These are phyloP conservation scores for Xylaria sp. DNA, from an alignment of 2,329 filamentous ascomycete species.

Conservation along the genomic window DNA sequence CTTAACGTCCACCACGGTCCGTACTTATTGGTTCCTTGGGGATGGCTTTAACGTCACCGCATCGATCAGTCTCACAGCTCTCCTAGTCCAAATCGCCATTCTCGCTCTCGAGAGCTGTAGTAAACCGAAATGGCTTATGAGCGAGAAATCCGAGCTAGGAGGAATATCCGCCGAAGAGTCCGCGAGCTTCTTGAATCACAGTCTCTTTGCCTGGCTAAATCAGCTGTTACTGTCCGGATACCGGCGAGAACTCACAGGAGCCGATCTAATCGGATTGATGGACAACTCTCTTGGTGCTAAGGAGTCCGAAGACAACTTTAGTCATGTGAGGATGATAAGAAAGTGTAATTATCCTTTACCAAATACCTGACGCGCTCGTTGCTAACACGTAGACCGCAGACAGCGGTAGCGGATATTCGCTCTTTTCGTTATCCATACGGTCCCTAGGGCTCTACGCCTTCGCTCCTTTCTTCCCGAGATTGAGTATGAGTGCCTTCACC, in stretches of 20 bases:
- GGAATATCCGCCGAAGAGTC: neutral
- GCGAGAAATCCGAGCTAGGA: neutral
- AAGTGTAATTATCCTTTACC: neutral
- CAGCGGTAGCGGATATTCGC: neutral
- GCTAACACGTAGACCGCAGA: neutral
- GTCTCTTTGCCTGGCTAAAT: neutral
- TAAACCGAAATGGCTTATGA: neutral
- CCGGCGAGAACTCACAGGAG: neutral
- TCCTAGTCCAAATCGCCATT: neutral
- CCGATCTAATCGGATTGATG: neutral
- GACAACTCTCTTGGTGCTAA: neutral
- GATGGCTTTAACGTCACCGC: neutral
- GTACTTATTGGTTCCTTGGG: neutral
- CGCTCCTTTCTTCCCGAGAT: neutral
- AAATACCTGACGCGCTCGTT: neutral
- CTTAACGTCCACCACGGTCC: neutral
- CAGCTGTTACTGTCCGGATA: neutral
- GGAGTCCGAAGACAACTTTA: neutral
- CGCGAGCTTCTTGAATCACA: neutral
- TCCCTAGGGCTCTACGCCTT: neutral
- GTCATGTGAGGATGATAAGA: neutral
- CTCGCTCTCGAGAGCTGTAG: slow-evolving; percentile 1
- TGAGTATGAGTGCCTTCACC: neutral
- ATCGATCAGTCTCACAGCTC: neutral
- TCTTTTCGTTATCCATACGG: neutral